A percentile compares a stretch with the other conserved stretches of the same genome.
Conservation (phyloP, 1,139 yeast genomes). For the Pichia sp. region DNA sequence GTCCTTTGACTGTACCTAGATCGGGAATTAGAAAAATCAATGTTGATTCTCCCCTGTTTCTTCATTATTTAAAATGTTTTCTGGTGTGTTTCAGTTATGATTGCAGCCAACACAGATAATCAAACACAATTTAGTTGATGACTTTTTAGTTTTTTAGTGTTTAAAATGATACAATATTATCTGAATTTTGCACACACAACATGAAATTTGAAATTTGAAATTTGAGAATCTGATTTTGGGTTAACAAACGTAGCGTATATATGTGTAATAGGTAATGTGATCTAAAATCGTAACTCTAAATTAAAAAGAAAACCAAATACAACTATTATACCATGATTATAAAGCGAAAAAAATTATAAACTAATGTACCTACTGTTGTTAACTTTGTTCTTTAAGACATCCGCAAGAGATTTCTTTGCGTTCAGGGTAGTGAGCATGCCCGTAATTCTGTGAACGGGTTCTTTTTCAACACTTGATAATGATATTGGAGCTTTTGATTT, state of each 20-base stretch:
- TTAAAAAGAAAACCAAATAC: not conserved
- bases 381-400: constrained; percentile 3
- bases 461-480: not conserved
- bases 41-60: constrained; percentile 16
- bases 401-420: constrained; percentile 6
- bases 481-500: not conserved
- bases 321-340: not conserved
- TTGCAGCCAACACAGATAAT: not conserved
- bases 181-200: not conserved
- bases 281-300: not conserved
- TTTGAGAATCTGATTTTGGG: not conserved
- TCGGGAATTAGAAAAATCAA: constrained; percentile 24
- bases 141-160: too few species aligned
- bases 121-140: not conserved
- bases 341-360: not conserved
- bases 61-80: constrained; percentile 1
- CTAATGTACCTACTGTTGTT: constrained; percentile 5
- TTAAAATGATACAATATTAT: not conserved
- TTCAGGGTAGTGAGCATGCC: not conserved
- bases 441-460: constrained; percentile 6
- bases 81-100: not conserved
- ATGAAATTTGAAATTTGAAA: not conserved
- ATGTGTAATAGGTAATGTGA: not conserved
- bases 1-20: constrained; percentile 26
- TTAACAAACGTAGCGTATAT: not conserved